Evolutionary conservation across 2,329 filamentous ascomycete genomes (phyloP).

Genomic region (Aspergillus tanneri): DNA sequence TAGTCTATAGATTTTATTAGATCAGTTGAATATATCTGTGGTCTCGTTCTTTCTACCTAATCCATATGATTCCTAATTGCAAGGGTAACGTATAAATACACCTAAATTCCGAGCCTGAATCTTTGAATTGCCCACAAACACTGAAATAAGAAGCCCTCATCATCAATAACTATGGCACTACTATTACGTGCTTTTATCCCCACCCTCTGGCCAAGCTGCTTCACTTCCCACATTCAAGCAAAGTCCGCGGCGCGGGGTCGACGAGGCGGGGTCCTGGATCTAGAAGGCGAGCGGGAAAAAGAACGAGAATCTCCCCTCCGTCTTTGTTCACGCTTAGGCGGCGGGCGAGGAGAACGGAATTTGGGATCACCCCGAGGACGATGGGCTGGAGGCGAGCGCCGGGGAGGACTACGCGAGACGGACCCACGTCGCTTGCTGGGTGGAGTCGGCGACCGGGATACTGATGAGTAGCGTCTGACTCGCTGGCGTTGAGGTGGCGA

Average conservation of each 20-base stretch:
- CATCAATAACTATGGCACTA: constrained; percentile 2
- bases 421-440: constrained; percentile 22
- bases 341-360: constrained; percentile 27
- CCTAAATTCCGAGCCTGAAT: neutral
- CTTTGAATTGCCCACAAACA: neutral
- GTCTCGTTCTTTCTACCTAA: too few species aligned
- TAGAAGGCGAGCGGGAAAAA: constrained; percentile 21
- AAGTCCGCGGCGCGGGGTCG: constrained; percentile 15
- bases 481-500: constrained; percentile 28
- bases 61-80: neutral
- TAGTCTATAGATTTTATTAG: too few species aligned
- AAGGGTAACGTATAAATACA: constrained; percentile 8
- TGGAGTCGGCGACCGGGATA: constrained; percentile 33
- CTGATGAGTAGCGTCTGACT: constrained; percentile 25
- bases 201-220: neutral
- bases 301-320: constrained; percentile 21
- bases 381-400: constrained; percentile 19
- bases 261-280: constrained; percentile 21
- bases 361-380: constrained; percentile 25
- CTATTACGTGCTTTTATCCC: too few species aligned
- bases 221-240: constrained; percentile 1
- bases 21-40: too few species aligned
- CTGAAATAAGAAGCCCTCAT: neutral
- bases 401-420: constrained; percentile 24
- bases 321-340: constrained; percentile 11